These are phyloP conservation scores for Cucurbita maxima DNA, from an alignment of 306 rosid species.

Conservation along the genomic window DNA sequence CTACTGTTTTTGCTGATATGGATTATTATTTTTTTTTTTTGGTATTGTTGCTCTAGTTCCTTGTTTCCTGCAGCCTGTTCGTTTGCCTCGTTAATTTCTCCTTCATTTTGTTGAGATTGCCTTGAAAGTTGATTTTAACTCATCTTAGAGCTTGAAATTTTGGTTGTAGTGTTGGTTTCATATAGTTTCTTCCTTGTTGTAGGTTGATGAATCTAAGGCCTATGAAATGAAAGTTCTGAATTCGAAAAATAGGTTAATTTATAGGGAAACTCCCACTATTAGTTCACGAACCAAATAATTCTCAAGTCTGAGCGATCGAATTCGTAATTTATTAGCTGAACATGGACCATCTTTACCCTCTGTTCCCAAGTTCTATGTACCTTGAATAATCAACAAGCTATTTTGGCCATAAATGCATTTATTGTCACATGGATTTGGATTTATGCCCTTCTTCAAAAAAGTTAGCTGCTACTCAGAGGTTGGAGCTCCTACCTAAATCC, in stretches of 20 bases:
- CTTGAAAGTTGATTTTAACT: neutral
- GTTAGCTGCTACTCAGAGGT: neutral
- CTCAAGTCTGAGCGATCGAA: neutral
- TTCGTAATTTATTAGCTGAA: too few relatives aligned
- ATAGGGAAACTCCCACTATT: neutral
- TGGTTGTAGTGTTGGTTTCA: neutral
- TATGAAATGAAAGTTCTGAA: neutral
- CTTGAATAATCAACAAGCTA: too few relatives aligned
- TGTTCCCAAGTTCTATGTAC: too few relatives aligned
- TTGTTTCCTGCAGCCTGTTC: neutral
- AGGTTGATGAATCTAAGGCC: neutral
- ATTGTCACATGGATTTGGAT: neutral
- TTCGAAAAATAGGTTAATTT: neutral
- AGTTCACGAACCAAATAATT: neutral
- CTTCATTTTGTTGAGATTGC: neutral
- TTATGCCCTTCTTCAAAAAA: neutral
- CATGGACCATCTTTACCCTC: too few relatives aligned
- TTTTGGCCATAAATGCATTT: too few relatives aligned
- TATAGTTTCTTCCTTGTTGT: neutral
- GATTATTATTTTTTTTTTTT: neutral
- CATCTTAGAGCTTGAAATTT: neutral
- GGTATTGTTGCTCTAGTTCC: neutral
- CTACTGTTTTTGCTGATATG: neutral
- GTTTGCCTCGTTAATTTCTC: neutral
- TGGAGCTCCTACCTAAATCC: neutral